Evolutionary conservation across 192 early-diverging fungal genomes (phyloP).

Genomic region (Gaertneriomyces semiglobifer): DNA sequence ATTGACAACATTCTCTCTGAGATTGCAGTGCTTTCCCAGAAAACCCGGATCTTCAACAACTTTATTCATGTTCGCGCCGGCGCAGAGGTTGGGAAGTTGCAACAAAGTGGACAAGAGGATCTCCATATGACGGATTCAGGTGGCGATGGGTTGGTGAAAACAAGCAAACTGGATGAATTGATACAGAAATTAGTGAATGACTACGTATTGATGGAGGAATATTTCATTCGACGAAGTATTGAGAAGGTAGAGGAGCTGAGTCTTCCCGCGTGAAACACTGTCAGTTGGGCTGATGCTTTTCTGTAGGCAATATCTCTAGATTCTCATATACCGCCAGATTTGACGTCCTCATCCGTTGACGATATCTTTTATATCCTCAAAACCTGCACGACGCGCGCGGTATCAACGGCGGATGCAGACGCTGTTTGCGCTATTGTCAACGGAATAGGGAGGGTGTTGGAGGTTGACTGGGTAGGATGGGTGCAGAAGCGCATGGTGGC

Average conservation of each 20-base stretch:
- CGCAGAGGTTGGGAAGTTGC: slow-evolving; percentile 42
- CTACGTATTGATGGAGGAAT: slow-evolving; percentile 74
- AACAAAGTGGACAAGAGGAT: slow-evolving; percentile 2
- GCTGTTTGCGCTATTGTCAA: slow-evolving; percentile 69
- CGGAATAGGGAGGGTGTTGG: slow-evolving; percentile 59
- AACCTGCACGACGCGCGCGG: slow-evolving; percentile 64
- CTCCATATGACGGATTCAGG: slow-evolving; percentile 38
- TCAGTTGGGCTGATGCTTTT: background rate
- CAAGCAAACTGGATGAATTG: slow-evolving; percentile 57
- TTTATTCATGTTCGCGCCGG: slow-evolving; percentile 80
- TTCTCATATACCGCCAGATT: slow-evolving; percentile 23
- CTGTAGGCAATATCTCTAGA: slow-evolving; percentile 67
- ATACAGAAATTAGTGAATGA: slow-evolving; percentile 62
- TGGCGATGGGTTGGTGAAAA: slow-evolving; percentile 52
- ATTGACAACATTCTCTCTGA: slow-evolving; percentile 77
- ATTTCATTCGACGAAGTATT: slow-evolving; percentile 64
- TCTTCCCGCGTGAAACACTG: background rate
- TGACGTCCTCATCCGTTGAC: slow-evolving; percentile 68
- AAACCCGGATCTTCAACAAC: slow-evolving; percentile 70
- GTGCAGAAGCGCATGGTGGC: slow-evolving; percentile 59
- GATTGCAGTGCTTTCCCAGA: slow-evolving; percentile 76
- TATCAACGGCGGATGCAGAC: slow-evolving; percentile 70
- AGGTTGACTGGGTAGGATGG: slow-evolving; percentile 63
- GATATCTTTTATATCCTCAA: slow-evolving; percentile 92
- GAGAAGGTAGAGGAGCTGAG: slow-evolving; percentile 59